Evolutionary conservation across 176 grass and related monocot species (phyloP), one percentile per base, ranked within the genome.

Genomic region (maize (Zea mays)): DNA sequence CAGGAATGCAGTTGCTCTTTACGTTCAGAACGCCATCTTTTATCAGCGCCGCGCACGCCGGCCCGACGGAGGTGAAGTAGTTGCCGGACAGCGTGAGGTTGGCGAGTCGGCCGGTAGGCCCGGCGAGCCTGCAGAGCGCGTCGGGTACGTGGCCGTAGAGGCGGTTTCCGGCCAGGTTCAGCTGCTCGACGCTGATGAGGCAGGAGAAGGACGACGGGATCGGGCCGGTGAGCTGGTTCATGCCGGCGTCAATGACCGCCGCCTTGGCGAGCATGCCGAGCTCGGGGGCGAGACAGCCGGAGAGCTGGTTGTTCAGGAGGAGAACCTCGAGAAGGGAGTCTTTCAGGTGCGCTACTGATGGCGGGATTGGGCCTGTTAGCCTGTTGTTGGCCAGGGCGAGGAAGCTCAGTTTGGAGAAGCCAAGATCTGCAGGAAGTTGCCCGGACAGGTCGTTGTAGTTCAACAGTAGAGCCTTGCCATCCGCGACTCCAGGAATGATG

Each of bases 71-170:
- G 0, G 86, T 92, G 55, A 97, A 90, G 90, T 88, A 97, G 90
- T 97, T 97, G 85, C 69, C 62, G 4, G 87, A 92, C 1, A 97
- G 79, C 7, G 90, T 84, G 35, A 97, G 76, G 62, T 97, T 95
- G 44, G 19, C 9, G 65, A 97, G 90, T 38, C 74, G 66, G 44
- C 90, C 85, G 11, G 47, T 45, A 0, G 79, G 65, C 0, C 83
- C 57, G 15, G 72, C 82, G 3, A 97, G 82, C 35, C 72, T 71
- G 86, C 94, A 97, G 2, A 97, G 65, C 2, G 33, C 41, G 44
- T 93, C 86, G 3, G 94, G 88, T 4, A 97, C 79, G 64, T 88
- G 56, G 0, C 94, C 94, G 21, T 85, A 88, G 41, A 97, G 84
- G 19, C 62, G 52, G 60, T 88, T 88, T 0, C 20, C 9, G 0